Evolutionary conservation across 139 green algal species (phyloP).

Genomic region (Dunaliella primolecta): DNA sequence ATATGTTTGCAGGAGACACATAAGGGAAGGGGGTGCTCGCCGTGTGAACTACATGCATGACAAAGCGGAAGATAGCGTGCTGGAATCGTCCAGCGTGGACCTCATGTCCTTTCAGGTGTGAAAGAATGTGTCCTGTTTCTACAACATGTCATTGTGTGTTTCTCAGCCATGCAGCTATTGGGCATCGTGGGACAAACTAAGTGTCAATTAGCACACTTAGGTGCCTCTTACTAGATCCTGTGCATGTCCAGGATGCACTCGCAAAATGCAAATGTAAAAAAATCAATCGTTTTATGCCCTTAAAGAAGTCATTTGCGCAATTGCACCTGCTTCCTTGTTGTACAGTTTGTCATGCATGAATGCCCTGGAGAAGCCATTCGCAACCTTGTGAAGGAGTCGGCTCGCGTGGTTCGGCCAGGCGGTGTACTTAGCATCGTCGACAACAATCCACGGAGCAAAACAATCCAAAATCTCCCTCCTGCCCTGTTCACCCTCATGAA

Average conservation of each 20-base stretch:
- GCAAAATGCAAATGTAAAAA: too few species aligned
- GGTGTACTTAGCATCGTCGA: slow-evolving; percentile 73
- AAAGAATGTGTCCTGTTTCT: slow-evolving; percentile 83
- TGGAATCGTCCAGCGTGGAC: slow-evolving; percentile 65
- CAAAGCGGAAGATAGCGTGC: slow-evolving; percentile 55
- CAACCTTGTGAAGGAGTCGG: slow-evolving; percentile 57
- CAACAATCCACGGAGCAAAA: slow-evolving; percentile 70
- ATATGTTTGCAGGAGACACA: background rate
- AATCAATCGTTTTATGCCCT: too few species aligned
- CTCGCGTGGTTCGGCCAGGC: slow-evolving; percentile 66
- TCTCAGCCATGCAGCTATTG: too few species aligned
- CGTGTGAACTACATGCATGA: slow-evolving; percentile 71
- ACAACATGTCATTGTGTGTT: too few species aligned
- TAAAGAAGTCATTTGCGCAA: too few species aligned
- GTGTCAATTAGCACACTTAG: too few species aligned
- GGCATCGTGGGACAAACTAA: too few species aligned
- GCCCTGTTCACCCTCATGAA: slow-evolving; percentile 85
- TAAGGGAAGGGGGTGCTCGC: background rate
- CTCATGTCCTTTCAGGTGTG: slow-evolving; percentile 73
- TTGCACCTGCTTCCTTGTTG: too few species aligned
- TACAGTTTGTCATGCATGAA: slow-evolving; percentile 87
- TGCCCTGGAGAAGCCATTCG: slow-evolving; percentile 54
- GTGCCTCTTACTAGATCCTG: too few species aligned
- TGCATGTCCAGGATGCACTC: too few species aligned
- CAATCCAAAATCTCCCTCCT: slow-evolving; percentile 82